Evolutionary conservation across 2,329 filamentous ascomycete genomes (phyloP).

Genomic region (Aureobasidium sp.): DNA sequence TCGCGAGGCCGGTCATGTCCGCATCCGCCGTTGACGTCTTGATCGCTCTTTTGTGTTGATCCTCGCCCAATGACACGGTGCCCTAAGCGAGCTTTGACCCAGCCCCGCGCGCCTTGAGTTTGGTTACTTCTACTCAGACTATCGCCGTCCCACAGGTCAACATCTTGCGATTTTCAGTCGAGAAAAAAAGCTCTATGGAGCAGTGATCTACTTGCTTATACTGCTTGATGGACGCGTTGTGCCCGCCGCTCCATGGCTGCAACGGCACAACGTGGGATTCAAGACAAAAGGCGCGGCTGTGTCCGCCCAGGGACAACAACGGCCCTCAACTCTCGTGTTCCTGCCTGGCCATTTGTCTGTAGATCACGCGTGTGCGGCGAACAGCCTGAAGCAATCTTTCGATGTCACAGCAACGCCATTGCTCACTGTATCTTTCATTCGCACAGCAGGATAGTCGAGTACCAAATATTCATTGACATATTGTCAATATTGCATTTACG

Average conservation of each 20-base stretch:
- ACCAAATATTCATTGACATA: no score
- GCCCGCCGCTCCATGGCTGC: not conserved
- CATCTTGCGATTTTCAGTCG: not conserved
- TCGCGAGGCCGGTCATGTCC: not conserved
- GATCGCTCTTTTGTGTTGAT: slow-evolving; percentile 1
- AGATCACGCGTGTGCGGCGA: not conserved
- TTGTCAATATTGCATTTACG: not conserved
- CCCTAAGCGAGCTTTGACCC: slow-evolving; percentile 9
- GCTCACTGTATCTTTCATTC: not conserved
- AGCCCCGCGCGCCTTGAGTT: not conserved
- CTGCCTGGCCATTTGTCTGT: not conserved
- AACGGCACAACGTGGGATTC: slow-evolving; percentile 6
- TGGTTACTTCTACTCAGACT: not conserved
- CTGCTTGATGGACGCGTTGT: not conserved
- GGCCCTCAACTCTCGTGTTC: not conserved
- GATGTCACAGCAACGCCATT: not conserved
- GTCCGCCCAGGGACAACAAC: not conserved
- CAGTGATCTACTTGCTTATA: not conserved
- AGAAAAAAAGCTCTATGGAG: not conserved
- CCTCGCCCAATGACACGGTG: slow-evolving; percentile 2
- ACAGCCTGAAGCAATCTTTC: not conserved
- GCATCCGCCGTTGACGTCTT: slow-evolving; percentile 10
- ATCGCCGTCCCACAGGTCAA: not conserved
- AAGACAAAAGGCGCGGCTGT: not conserved
- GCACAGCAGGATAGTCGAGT: not conserved